phyloP scores from a whole-genome alignment of 1,284 basidiomycete genomes.

The Microbotryomycetes sp. region DNA sequence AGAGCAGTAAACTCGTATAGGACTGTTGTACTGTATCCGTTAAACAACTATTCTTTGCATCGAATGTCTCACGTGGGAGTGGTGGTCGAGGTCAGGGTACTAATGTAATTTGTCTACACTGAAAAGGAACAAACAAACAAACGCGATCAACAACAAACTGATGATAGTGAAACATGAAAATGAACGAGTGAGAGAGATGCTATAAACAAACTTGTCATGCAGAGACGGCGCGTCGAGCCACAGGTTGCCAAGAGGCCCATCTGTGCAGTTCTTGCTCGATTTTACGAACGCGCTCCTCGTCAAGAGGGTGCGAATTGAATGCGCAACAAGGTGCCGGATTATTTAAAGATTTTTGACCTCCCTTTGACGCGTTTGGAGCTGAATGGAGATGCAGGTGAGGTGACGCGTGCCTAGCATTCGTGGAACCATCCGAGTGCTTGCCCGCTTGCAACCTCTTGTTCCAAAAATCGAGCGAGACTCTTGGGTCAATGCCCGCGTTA shows the following conservation, averaged over 20 bases:
- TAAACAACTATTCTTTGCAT: no score
- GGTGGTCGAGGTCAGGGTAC: no score
- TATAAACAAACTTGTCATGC: no score
- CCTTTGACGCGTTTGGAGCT: not conserved
- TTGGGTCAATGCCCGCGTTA: constrained; percentile 33
- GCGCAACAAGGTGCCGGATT: constrained; percentile 5
- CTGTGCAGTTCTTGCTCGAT: constrained; percentile 31
- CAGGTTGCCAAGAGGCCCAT: constrained; percentile 29
- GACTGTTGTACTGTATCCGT: no score
- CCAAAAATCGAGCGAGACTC: constrained; percentile 33
- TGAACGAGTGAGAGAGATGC: no score
- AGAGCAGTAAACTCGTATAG: no score
- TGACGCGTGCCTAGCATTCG: not conserved
- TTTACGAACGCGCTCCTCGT: constrained; percentile 25
- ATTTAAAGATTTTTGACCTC: no score
- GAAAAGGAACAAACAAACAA: no score
- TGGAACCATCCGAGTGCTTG: constrained; percentile 4
- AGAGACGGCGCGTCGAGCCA: not conserved
- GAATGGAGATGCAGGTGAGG: constrained; percentile 1
- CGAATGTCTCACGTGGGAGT: no score
- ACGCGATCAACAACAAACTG: no score
- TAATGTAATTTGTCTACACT: no score
- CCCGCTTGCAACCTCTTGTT: constrained; percentile 3
- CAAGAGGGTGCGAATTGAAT: constrained; percentile 30
- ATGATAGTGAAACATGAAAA: no score